Evolutionary conservation across 1,139 yeast genomes (phyloP).

Genomic region (Yamadazyma taylorii): DNA sequence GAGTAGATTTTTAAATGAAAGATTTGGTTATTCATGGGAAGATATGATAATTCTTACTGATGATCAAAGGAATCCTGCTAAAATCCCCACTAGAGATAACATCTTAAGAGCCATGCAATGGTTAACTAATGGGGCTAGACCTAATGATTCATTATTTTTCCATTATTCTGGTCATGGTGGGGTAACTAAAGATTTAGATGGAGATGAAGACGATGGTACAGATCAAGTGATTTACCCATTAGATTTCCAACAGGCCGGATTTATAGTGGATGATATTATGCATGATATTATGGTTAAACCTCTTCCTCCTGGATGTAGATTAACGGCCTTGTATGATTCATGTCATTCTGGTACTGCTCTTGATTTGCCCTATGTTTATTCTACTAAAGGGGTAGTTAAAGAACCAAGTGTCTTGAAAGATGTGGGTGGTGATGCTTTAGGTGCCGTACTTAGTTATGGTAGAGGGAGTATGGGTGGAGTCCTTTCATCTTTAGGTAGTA

Average conservation of each 20-base stretch:
- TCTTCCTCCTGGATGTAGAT: slow-evolving; percentile 77
- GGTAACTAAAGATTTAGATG: slow-evolving; percentile 71
- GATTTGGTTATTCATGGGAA: slow-evolving; percentile 67
- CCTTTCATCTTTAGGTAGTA: slow-evolving; percentile 38
- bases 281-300: slow-evolving; percentile 80
- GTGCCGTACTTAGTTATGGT: slow-evolving; percentile 71
- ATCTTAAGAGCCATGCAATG: slow-evolving; percentile 88
- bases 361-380: slow-evolving; percentile 85
- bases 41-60: slow-evolving; percentile 87
- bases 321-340: slow-evolving; percentile 87
- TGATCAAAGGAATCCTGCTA: slow-evolving; percentile 61
- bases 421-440: slow-evolving; percentile 74
- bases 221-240: slow-evolving; percentile 93
- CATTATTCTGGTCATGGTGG: slow-evolving; percentile 98
- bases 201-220: slow-evolving; percentile 88
- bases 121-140: slow-evolving; percentile 78
- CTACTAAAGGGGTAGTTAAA: slow-evolving; percentile 87
- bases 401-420: slow-evolving; percentile 88
- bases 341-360: slow-evolving; percentile 93
- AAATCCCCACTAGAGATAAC: slow-evolving; percentile 75
- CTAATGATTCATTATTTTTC: slow-evolving; percentile 84
- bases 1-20: slow-evolving; percentile 51
- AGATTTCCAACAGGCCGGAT: slow-evolving; percentile 74
- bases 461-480: slow-evolving; percentile 65
- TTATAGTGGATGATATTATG: slow-evolving; percentile 80